A percentile compares a stretch with the other conserved stretches of the same genome.
These are phyloP conservation scores for Jackrogersella multiformis DNA, from an alignment of 495 filamentous ascomycete genomes.

Conservation along the genomic window DNA sequence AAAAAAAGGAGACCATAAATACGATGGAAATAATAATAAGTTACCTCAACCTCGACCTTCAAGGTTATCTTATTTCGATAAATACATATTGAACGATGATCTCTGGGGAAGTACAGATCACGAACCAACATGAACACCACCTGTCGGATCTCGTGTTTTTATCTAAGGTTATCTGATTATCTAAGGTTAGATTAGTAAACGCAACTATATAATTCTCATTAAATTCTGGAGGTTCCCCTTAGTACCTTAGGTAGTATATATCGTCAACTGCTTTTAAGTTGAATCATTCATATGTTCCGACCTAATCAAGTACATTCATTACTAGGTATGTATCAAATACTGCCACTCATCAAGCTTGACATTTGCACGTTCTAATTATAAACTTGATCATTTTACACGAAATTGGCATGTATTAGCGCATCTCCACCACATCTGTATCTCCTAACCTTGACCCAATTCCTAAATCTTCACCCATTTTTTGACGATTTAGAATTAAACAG, in stretches of 20 bases:
- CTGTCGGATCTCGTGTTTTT: background rate
- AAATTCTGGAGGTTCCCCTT: background rate
- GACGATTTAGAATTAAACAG: background rate
- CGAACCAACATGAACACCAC: background rate
- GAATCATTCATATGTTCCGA: too few species aligned
- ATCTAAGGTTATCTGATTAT: constrained; percentile 24
- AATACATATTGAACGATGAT: background rate
- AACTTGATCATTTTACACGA: background rate
- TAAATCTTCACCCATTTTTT: background rate
- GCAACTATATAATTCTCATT: too few species aligned
- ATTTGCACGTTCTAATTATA: background rate
- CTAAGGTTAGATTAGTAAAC: background rate
- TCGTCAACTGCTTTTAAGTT: too few species aligned
- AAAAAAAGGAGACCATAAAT: too few species aligned
- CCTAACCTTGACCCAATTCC: background rate
- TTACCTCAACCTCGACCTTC: background rate
- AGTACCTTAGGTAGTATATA: too few species aligned
- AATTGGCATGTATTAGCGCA: background rate
- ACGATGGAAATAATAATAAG: too few species aligned
- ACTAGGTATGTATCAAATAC: too few species aligned
- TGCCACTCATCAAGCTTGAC: too few species aligned
- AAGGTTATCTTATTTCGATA: background rate
- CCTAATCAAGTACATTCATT: too few species aligned
- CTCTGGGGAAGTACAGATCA: background rate
- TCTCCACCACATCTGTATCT: background rate